These are phyloP conservation scores for Conringia planisiliqua DNA, from an alignment of 345 rosid species.

Conservation along the genomic window DNA sequence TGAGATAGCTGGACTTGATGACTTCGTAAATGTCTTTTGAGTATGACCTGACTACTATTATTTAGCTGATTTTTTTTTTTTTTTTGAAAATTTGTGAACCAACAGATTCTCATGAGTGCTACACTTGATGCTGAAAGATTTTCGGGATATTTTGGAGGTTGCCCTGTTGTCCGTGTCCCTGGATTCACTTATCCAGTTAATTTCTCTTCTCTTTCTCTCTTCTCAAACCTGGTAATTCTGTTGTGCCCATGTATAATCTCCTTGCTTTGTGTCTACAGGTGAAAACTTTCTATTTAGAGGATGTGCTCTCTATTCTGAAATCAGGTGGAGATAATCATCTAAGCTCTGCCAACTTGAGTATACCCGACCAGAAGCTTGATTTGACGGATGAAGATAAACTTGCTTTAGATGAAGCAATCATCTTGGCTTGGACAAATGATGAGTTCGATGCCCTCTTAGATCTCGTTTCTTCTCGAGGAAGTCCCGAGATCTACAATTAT, in stretches of 20 bases:
- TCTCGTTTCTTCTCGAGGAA: conserved; percentile 59
- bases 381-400: conserved; percentile 60
- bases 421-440: conserved; percentile 74
- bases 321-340: conserved; percentile 55
- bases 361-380: conserved; percentile 36
- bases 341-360: conserved; percentile 36
- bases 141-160: conserved; percentile 92
- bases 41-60: neutral
- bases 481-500: conserved; percentile 54
- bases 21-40: conserved; percentile 3
- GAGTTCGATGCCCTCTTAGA: conserved; percentile 79
- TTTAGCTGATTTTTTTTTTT: neutral
- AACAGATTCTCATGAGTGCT: conserved; percentile 94
- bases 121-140: conserved; percentile 88
- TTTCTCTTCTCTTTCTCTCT: conserved; percentile 15
- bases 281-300: conserved; percentile 68
- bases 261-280: conserved; percentile 50
- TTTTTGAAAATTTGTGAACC: conserved; percentile 6
- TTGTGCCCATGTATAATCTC: conserved; percentile 24
- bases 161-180: conserved; percentile 82
- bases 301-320: conserved; percentile 72
- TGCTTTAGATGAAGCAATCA: conserved; percentile 80
- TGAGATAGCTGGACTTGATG: neutral
- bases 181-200: conserved; percentile 92
- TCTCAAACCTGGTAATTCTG: neutral